phyloP scores from a whole-genome alignment of 345 rosid genomes.

The Salix suchowensis region DNA sequence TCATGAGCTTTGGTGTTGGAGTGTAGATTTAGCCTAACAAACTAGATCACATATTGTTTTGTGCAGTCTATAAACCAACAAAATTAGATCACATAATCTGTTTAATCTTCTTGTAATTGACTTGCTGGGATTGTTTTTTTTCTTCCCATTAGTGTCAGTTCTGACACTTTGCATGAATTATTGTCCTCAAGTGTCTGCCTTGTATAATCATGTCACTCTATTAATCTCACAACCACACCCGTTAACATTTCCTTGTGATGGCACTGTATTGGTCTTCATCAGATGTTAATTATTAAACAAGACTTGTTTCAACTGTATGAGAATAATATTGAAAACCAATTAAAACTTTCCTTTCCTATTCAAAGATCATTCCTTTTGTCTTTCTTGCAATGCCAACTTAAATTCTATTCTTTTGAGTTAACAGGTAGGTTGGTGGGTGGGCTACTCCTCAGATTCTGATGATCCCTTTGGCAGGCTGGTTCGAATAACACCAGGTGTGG shows the following conservation, averaged over 20 bases:
- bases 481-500: slow-evolving; percentile 75
- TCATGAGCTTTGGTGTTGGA: neutral
- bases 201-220: no score
- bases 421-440: slow-evolving; percentile 99
- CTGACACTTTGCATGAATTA: no score
- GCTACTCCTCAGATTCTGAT: slow-evolving; percentile 68
- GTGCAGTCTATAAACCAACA: neutral
- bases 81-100: neutral
- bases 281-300: neutral
- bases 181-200: no score
- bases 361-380: neutral
- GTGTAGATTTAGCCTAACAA: neutral
- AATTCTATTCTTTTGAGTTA: slow-evolving; percentile 17
- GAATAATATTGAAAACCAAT: neutral
- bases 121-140: no score
- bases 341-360: no score
- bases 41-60: neutral
- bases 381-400: neutral
- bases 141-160: no score
- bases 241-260: neutral
- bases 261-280: neutral
- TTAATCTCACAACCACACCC: neutral
- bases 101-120: neutral
- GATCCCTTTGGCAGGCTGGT: slow-evolving; percentile 86
- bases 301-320: neutral